phyloP scores from a whole-genome alignment of 2,329 filamentous ascomycete species.

The Didymella segeticola region DNA sequence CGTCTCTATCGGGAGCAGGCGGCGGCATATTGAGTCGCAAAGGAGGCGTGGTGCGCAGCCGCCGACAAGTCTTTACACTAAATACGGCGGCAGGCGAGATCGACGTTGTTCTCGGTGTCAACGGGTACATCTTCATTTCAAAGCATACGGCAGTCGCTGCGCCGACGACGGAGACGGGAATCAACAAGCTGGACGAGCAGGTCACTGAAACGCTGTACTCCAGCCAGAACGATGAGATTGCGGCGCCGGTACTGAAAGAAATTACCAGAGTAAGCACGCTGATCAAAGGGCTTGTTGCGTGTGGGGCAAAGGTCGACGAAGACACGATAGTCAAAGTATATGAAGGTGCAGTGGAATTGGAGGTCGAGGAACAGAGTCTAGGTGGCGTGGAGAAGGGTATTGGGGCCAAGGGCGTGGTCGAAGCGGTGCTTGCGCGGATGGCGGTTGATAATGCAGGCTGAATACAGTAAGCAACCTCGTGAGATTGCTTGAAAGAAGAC shows the following conservation, averaged over 20 bases:
- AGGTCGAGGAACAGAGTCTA: slow-evolving; percentile 64
- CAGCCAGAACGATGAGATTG: slow-evolving; percentile 89
- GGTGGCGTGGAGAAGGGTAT: slow-evolving; percentile 52
- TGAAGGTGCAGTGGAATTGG: slow-evolving; percentile 78
- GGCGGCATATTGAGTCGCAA: slow-evolving; percentile 59
- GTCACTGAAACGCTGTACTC: slow-evolving; percentile 88
- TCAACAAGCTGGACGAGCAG: slow-evolving; percentile 87
- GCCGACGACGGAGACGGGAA: slow-evolving; percentile 63
- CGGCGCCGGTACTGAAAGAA: slow-evolving; percentile 78
- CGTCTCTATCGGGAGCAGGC: slow-evolving; percentile 80
- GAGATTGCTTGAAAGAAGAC: neutral
- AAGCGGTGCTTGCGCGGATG: slow-evolving; percentile 38
- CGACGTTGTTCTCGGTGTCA: slow-evolving; percentile 90
- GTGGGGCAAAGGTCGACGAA: slow-evolving; percentile 85
- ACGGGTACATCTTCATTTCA: slow-evolving; percentile 95
- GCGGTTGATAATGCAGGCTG: slow-evolving; percentile 35
- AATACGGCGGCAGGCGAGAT: slow-evolving; percentile 69
- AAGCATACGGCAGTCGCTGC: slow-evolving; percentile 73
- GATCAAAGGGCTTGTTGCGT: slow-evolving; percentile 81
- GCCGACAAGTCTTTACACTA: slow-evolving; percentile 85
- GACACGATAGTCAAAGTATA: slow-evolving; percentile 86
- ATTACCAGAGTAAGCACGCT: slow-evolving; percentile 85
- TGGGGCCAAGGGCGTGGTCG: slow-evolving; percentile 42
- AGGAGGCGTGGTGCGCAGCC: slow-evolving; percentile 80
- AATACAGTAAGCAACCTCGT: neutral